Evolutionary conservation across 1,139 yeast genomes (phyloP).

Genomic region (Lodderomyces parapsilosis): DNA sequence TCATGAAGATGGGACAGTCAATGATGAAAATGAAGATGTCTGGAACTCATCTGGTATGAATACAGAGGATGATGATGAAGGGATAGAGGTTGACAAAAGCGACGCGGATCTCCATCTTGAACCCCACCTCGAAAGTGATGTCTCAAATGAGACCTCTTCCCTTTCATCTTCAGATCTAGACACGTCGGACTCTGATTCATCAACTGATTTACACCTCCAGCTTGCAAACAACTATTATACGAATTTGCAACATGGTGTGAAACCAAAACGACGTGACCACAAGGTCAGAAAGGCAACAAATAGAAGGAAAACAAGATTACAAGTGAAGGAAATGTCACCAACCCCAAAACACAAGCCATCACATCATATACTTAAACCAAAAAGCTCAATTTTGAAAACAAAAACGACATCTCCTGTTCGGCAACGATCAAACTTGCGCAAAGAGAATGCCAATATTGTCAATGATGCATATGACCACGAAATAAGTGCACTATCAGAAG

Average conservation of each 20-base stretch:
- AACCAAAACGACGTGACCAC: constrained; percentile 6
- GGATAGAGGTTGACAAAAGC: background rate
- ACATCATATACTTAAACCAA: constrained; percentile 43
- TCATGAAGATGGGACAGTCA: constrained; percentile 5
- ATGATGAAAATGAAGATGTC: constrained; percentile 12
- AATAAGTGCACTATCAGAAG: constrained; percentile 14
- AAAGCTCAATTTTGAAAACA: constrained; percentile 39
- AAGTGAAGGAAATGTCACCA: constrained; percentile 26
- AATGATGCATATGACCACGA: constrained; percentile 8
- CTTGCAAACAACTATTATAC: constrained; percentile 26
- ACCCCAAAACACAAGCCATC: constrained; percentile 47
- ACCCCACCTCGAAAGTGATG: background rate
- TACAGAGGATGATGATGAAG: constrained; percentile 15
- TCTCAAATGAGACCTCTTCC: background rate
- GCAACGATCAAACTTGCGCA: background rate
- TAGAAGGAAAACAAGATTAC: constrained; percentile 6
- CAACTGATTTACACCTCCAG: constrained; percentile 8
- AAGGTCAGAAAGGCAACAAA: background rate
- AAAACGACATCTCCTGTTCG: constrained; percentile 1
- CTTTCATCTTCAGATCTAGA: constrained; percentile 27
- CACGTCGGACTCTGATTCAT: constrained; percentile 20
- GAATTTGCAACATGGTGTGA: constrained; percentile 18
- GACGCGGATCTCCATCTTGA: background rate
- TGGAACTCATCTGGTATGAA: constrained; percentile 27
- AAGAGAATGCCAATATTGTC: background rate